Base-by-base conservation (phyloP, 1,139 yeast species). In the Debaryomyces subglobosus region DNA sequence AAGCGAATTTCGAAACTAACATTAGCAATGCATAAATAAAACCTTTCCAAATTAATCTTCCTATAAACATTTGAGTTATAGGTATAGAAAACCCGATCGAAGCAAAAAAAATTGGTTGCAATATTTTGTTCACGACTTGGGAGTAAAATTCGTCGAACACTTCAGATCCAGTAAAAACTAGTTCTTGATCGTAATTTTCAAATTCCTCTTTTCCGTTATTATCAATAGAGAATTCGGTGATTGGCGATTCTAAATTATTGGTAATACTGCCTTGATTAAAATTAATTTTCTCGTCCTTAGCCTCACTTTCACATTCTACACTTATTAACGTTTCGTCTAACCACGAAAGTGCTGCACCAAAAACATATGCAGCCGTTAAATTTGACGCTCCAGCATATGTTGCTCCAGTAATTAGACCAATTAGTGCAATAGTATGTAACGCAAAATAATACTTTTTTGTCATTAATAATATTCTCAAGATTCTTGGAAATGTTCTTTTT, bases 81-180 rank as follows among this genome's bases (percentile, higher is more conserved):
- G 49, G 49, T 16, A 46, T 46, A 5, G 49, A 46, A 33, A 46
- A 46, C 7, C 49, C 49, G 13, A 46, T 46, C 7, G 49, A 43
- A 13, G 46, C 49, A 43, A 46, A 46, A 27, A 46, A 46, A 37
- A 46, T 38, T 10, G 49, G 49, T 6, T 43, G 33, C 18, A 46
- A 34, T 18, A 46, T 27, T 21, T 38, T 43, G 18, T 46, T 47
- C 36, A 46, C 5, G 15, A 37, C 33, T 15, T 37, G 34, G 23
- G 32, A 29, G 24, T 46, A 46, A 16, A 34, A 46, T 13, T 39
- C 18, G 16, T 43, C 34, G 25, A 46, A 46, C n/a, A 43, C 35
- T 12, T 43, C 37, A n/a, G n/a, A 8, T 8, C 48, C 48, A 10
- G 25, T 13, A 16, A 43, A 15, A 23, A 23, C 5, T 23, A 23